Evolutionary conservation across 2,329 filamentous ascomycete genomes (phyloP), one percentile per base, ranked within the genome.

Genomic region (Triangularia setosa): DNA sequence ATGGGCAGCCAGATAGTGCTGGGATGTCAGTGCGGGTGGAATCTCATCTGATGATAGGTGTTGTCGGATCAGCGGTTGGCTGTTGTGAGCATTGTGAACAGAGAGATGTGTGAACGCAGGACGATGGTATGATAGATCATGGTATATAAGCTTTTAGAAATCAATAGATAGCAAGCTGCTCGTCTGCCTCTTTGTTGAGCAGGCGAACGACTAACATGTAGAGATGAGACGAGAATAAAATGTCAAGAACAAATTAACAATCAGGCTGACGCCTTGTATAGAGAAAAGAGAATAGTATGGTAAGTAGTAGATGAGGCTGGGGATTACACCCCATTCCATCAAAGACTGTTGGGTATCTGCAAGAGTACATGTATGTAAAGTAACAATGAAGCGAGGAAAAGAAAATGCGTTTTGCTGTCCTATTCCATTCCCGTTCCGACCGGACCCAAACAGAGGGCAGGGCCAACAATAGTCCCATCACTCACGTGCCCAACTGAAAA

Each of bases 401-500:
- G 24, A 55, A 18, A 44, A 64, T 54, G 62, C 58, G 58, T 60
- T 60, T 60, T 60, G 35, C 35, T 60, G 58, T 60, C 35, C 58
- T 16, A n/a, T 23, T n/a, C 28, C 11, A 16, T 25, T 27, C 24
- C 28, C 44, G 30, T 27, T 55, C 25, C 2, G 9, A n/a, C 52
- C 48, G 30, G 11, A 35, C 2, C 23, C 11, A 18, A 1, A 2
- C 7, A 18, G n/a, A 57, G 16, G 24, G 12, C 3, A 14, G 16
- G 21, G 57, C 30, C 12, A 24, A 16, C 18, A 12, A 24, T 24
- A 24, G 11, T 57, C 30, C 6, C 7, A 8, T 28, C 30, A 9
- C 30, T 7, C 11, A 3, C 30, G 11, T 35, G 16, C 16, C 35
- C 35, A 58, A 57, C 24, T n/a, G 18, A 14, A 8, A 21, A 44